Evolutionary conservation across 1,284 basidiomycete species (phyloP), one percentile per base, ranked within the genome.

Genomic region (Thecaphora frezii): DNA sequence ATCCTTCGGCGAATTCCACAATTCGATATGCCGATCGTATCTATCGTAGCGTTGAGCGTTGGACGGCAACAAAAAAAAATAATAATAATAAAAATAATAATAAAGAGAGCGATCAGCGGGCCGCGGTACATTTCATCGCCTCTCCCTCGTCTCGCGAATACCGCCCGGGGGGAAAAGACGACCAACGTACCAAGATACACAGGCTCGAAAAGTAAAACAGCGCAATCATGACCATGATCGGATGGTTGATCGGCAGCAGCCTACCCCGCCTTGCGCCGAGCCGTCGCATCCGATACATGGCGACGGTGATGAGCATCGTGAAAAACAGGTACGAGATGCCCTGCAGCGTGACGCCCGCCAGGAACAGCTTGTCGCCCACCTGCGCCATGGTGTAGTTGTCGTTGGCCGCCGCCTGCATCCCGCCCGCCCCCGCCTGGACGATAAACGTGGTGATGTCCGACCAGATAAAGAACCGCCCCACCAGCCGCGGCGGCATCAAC

Each of bases 361-460:
- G 49, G 56, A 73, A 72, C 18, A 73, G 54, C 41, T 63, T 58
- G 54, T 55, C 59, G 5, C 69, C 71, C 8, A 54, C 21, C 9
- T 64, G 19, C 13, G 44, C 42, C 42, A 66, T 37, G 1, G 40
- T 48, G 22, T 69, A 48, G 12, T 30, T 43, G 22, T n/a, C 23
- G 22, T 45, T 48, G n/a, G 54, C 60, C 26, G 36, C 44, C 14
- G 68, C 52, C 48, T 71, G 69, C 19, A 69, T 13, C 10, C 61
- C 66, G 26, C 69, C 69, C 24, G 65, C 69, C 1, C 44, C 53
- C n/a, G 44, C 26, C 38, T 76, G 76, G 5, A 76, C 40, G 12
- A 73, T 5, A 47, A 77, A 76, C 1, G 73, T 73, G 21, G 59
- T 25, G 10, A 78, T 66, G 46, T 78, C 77, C 45, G 50, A 53